These are phyloP conservation scores for Dactylorhiza incarnata DNA, from an alignment of 106 monocot genomes.

Conservation along the genomic window DNA sequence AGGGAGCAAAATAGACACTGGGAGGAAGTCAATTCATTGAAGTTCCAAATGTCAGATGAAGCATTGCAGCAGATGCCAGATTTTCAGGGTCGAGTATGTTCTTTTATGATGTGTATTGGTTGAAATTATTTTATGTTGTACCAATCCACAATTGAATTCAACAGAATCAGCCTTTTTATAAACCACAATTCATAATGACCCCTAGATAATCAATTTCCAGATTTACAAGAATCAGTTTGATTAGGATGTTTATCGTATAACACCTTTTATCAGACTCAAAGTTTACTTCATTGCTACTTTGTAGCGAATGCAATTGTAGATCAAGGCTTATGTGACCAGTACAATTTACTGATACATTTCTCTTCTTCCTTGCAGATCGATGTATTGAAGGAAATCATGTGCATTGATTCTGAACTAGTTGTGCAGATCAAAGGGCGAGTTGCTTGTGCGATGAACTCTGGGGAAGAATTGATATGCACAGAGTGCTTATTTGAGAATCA, in stretches of 20 bases:
- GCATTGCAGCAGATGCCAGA: slow-evolving; percentile 94
- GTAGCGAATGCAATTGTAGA: not conserved
- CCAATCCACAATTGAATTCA: not conserved
- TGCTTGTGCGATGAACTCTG: slow-evolving; percentile 99
- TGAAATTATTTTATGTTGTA: not conserved
- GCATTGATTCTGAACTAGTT: slow-evolving; percentile 79
- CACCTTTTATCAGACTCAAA: not conserved
- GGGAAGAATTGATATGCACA: slow-evolving; percentile 94
- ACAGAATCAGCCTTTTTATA: not conserved
- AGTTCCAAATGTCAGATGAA: slow-evolving; percentile 94
- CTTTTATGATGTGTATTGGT: not conserved
- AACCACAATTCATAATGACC: not conserved
- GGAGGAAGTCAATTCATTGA: slow-evolving; percentile 72
- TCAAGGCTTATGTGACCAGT: not conserved
- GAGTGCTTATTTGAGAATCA: slow-evolving; percentile 99
- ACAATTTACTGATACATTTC: not conserved
- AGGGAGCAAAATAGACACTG: slow-evolving; percentile 64
- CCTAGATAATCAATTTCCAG: not conserved
- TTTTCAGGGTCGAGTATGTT: slow-evolving; percentile 87
- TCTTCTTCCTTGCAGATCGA: slow-evolving; percentile 54
- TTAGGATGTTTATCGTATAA: not conserved
- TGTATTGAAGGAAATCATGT: slow-evolving; percentile 79
- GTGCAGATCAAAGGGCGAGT: slow-evolving; percentile 96
- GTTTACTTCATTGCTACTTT: not conserved
- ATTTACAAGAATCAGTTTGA: not conserved